A percentile compares a stretch with the other conserved stretches of the same genome.
Conservation (phyloP, 2,329 filamentous ascomycete genomes). For the Bipolaris victoriae region DNA sequence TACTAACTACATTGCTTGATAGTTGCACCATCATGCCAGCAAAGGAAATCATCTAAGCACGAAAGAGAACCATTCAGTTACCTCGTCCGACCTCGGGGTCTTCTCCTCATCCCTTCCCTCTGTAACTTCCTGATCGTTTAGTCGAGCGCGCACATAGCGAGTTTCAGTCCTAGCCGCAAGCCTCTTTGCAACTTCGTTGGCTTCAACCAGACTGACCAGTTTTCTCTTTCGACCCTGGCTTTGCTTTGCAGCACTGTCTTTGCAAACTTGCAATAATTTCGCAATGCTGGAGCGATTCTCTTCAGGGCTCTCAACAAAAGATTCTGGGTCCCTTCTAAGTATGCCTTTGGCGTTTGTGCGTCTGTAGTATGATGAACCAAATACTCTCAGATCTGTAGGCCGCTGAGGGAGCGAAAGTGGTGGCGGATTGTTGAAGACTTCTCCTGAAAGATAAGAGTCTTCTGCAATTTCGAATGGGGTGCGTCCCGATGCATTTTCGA, state of each 20-base stretch:
- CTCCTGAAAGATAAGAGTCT: conserved; percentile 57
- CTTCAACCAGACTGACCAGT: conserved; percentile 64
- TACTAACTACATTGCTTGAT: no score
- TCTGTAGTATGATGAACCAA: not conserved
- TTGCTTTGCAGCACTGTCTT: conserved; percentile 34
- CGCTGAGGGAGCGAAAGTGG: not conserved
- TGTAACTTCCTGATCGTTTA: not conserved
- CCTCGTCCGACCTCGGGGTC: conserved; percentile 1
- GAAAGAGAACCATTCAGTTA: conserved; percentile 1
- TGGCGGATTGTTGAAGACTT: conserved; percentile 33
- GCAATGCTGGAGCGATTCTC: conserved; percentile 12
- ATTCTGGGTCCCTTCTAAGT: conserved; percentile 10
- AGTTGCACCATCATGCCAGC: not conserved
- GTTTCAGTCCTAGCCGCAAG: conserved; percentile 64
- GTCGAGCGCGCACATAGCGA: no score
- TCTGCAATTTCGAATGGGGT: conserved; percentile 73
- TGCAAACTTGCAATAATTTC: conserved; percentile 49
- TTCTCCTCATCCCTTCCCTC: conserved; percentile 46
- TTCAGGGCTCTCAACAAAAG: conserved; percentile 26
- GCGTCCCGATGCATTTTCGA: conserved; percentile 77
- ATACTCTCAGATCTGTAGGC: no score
- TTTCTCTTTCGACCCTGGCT: conserved; percentile 53
- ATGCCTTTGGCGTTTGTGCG: not conserved
- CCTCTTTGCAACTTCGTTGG: conserved; percentile 65
- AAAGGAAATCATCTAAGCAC: not conserved